A percentile compares a stretch with the other conserved stretches of the same genome.
phyloP scores from a whole-genome alignment of 179 eudicot species.

The Beta macrorhiza region DNA sequence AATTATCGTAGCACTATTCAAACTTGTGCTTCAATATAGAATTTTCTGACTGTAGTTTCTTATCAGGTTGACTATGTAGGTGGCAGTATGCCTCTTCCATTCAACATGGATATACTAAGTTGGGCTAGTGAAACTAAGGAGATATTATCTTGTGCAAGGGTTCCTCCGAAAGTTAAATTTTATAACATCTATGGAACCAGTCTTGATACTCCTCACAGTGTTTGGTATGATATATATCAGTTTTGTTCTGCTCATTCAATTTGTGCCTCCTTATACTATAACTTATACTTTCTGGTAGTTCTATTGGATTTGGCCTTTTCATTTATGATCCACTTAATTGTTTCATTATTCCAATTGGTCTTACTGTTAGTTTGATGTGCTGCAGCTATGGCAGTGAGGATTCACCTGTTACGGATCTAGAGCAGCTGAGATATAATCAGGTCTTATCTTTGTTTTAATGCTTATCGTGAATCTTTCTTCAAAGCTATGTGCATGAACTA shows the following conservation, averaged over 20 bases:
- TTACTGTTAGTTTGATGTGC: conserved; percentile 18
- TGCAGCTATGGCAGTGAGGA: conserved; percentile 88
- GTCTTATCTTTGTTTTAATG: conserved; percentile 29
- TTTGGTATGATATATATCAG: conserved; percentile 48
- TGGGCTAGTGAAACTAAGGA: conserved; percentile 89
- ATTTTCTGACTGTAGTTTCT: background rate
- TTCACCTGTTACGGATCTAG: conserved; percentile 63
- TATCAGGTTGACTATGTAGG: conserved; percentile 65
- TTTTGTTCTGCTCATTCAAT: background rate
- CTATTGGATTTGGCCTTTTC: background rate
- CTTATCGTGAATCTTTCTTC: background rate
- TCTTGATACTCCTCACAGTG: conserved; percentile 85
- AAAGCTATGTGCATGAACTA: background rate
- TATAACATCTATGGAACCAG: conserved; percentile 90
- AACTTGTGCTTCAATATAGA: background rate
- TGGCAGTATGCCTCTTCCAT: conserved; percentile 69
- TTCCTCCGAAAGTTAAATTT: conserved; percentile 76
- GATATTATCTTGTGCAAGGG: conserved; percentile 56
- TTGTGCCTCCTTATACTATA: background rate
- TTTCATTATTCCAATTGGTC: background rate
- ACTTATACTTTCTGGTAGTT: background rate
- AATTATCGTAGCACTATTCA: background rate
- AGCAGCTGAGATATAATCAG: conserved; percentile 55
- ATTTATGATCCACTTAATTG: background rate
- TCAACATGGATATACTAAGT: conserved; percentile 65